Evolutionary conservation across 1,284 basidiomycete genomes (phyloP), one percentile per base, ranked within the genome.

Genomic region (Coriolopsis trogii): DNA sequence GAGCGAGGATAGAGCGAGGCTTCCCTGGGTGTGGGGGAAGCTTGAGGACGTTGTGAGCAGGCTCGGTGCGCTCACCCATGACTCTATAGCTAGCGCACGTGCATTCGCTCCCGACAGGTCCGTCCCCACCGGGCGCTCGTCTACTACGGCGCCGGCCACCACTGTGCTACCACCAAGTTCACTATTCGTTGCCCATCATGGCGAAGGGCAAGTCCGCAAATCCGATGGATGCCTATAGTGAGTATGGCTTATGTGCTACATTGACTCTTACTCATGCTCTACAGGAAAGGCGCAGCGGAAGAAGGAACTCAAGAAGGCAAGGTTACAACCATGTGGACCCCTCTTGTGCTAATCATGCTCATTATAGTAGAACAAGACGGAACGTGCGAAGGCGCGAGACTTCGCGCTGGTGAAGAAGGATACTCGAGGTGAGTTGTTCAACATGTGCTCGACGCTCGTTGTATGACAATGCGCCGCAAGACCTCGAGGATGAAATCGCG

Each of bases 251-350:
- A 9, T n/a, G 0, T 40, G 5, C 42, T 5, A 16, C 24, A 9
- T 2, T 26, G 10, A 15, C 42, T 23, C 21, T 58, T 25, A 47
- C 31, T 6, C 40, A 25, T 29, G 55, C 46, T 46, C 47, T 45
- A 15, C 58, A 93, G 91, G 91, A 56, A 96, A 96, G 73, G 84
- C 89, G 6, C 85, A 88, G 65, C 79, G 90, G 55, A 93, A 91
- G 70, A 94, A 91, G 68, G 92, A 96, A 68, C 74, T 95, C 29
- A 94, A 93, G 75, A 95, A 94, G 85, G 92, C 89, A 70, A 60
- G 75, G 54, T 49, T 15, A 39, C 41, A 31, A 20, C 18, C n/a
- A 25, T 33, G 25, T 24, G 18, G 39, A 18, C 16, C 34, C 9
- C 46, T 42, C 54, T 53, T 26, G 38, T 24, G 24, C 41, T 51